phyloP scores from a whole-genome alignment of 2,329 filamentous ascomycete species.

The Emydomyces testavorans region DNA sequence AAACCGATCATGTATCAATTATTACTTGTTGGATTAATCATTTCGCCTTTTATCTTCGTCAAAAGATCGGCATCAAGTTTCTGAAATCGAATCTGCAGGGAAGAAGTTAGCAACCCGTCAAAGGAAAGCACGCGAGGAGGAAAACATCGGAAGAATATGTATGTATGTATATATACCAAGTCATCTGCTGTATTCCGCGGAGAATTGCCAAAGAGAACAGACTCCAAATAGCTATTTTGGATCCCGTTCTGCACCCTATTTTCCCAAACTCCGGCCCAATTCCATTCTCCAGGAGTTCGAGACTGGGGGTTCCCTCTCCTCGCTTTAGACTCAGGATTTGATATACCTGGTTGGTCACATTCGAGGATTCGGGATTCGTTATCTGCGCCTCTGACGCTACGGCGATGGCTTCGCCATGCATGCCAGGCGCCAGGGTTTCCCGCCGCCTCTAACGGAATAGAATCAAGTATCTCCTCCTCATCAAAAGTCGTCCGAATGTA shows the following conservation, averaged over 20 bases:
- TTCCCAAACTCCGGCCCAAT: constrained; percentile 97
- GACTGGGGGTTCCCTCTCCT: constrained; percentile 38
- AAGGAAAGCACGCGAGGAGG: background rate
- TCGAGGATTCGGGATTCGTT: background rate
- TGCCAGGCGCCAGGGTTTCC: constrained; percentile 90
- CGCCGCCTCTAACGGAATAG: constrained; percentile 65
- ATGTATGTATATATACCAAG: constrained; percentile 53
- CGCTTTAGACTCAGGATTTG: constrained; percentile 18
- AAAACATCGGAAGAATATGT: background rate
- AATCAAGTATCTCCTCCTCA: constrained; percentile 63
- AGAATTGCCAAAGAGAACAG: constrained; percentile 60
- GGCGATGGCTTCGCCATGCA: constrained; percentile 69
- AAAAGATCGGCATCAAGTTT: constrained; percentile 28
- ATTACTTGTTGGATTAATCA: constrained; percentile 21
- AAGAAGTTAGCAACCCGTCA: constrained; percentile 3
- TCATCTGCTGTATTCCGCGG: constrained; percentile 51
- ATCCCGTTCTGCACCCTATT: constrained; percentile 73
- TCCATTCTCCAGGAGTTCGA: constrained; percentile 72
- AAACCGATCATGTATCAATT: background rate
- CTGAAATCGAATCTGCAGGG: constrained; percentile 31
- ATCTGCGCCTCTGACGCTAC: constrained; percentile 14
- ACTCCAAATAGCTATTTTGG: constrained; percentile 63
- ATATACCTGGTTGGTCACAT: background rate
- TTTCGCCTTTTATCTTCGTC: constrained; percentile 28
- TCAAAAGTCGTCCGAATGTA: constrained; percentile 79